Conservation (phyloP, 176 grass and related monocot genomes). For the Chloris gayana region DNA sequence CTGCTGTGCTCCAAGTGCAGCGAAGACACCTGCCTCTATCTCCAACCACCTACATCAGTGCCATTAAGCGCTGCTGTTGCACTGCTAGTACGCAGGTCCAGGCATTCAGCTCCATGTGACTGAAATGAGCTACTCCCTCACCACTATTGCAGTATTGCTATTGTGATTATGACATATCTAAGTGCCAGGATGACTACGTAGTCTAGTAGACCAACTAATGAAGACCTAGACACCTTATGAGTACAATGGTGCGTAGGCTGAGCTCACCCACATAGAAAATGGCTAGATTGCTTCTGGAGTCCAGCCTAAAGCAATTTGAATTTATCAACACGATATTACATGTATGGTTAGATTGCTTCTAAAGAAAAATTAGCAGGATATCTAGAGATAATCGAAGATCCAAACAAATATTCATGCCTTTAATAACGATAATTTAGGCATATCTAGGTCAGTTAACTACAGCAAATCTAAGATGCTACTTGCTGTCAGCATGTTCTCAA, state of each 20-base stretch:
- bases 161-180: background rate
- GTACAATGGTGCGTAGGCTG: background rate
- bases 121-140: background rate
- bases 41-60: background rate
- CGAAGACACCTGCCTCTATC: background rate
- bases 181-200: background rate
- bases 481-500: background rate
- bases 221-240: background rate
- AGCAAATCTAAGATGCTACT: background rate
- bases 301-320: background rate
- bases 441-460: background rate
- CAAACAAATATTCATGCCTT: background rate
- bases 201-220: background rate
- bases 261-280: background rate
- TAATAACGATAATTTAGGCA: background rate
- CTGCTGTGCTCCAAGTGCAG: background rate
- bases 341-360: background rate
- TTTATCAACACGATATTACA: background rate
- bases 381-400: background rate
- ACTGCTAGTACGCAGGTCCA: background rate
- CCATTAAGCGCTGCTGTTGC: background rate
- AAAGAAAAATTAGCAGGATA: background rate
- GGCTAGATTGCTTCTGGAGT: background rate
- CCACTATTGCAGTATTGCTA: background rate
- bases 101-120: background rate